These are phyloP conservation scores for Tylopilus sp. DNA, from an alignment of 768 basidiomycete genomes.

Conservation along the genomic window DNA sequence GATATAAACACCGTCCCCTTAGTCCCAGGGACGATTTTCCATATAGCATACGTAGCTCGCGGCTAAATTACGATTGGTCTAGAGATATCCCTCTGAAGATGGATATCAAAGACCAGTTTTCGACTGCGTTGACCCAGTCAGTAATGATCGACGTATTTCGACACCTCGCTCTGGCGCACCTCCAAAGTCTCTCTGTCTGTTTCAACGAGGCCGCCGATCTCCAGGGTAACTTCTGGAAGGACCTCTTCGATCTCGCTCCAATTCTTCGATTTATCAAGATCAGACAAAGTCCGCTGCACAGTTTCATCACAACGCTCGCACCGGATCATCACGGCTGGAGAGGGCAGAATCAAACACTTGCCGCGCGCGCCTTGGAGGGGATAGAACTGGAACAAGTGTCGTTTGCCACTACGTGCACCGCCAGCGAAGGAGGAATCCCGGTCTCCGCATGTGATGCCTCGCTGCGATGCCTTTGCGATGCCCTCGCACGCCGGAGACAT, in stretches of 20 bases:
- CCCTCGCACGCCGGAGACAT: not conserved
- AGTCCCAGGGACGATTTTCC: not conserved
- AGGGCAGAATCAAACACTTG: not conserved
- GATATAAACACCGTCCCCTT: not conserved
- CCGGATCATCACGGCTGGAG: conserved; percentile 2
- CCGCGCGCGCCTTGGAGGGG: not conserved
- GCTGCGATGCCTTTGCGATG: not conserved
- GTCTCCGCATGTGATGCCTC: not conserved
- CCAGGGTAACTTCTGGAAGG: not conserved
- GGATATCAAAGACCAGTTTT: not conserved
- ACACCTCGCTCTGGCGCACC: not conserved
- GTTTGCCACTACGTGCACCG: not conserved
- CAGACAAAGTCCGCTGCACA: not conserved
- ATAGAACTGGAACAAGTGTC: not conserved
- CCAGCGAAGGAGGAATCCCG: not conserved
- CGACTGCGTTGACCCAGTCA: not conserved
- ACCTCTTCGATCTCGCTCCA: not conserved
- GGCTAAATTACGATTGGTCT: not conserved
- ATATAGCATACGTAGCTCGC: not conserved
- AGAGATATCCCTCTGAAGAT: not conserved
- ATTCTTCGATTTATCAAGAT: not conserved
- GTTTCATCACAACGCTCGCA: not conserved
- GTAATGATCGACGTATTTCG: not conserved
- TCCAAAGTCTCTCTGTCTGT: not conserved
- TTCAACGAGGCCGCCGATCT: not conserved